Evolutionary conservation across 2,329 filamentous ascomycete species (phyloP), one percentile per base, ranked within the genome.

Genomic region (Calonectria pseudoreteaudii): DNA sequence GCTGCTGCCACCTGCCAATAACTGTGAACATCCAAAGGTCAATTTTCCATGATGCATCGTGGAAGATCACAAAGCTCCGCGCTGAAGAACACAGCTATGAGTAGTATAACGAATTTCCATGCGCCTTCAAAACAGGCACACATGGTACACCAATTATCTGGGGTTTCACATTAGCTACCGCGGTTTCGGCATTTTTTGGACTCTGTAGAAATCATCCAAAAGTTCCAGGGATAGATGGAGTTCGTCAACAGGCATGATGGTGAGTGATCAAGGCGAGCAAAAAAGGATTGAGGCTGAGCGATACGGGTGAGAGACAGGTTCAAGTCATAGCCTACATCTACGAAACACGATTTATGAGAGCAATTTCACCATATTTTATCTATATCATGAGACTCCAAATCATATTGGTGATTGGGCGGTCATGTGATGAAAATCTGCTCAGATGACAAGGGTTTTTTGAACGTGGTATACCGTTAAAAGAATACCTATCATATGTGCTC

Each of bases 401-500:
- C 36, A 16, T 38, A 38, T 23, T n/a, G 2, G 18, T 23, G 44
- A n/a, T 47, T 47, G n/a, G 18, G 6, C 41, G 16, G 16, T 6
- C 38, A 44, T 44, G 16, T 20, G 8, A 44, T n/a, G 1, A 44
- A 44, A 44, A 44, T 8, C 41, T 10, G 41, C 41, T 44, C n/a
- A 8, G 18, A 44, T 44, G 18, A 44, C n/a, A 41, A 18, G 38
- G 20, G n/a, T n/a, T 41, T 41, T 20, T 44, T n/a, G 18, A n/a
- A 41, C 36, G 10, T 38, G 41, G 18, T 10, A 9, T 18, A 44
- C 41, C 9, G 18, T 44, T 16, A 2, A 44, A 44, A 7, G 7
- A 44, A n/a, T n/a, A 2, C 41, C 7, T 10, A 7, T 2, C 3
- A 5, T n/a, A 47, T 47, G 2, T 23, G 0, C 1, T 13, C 9